phyloP scores from a whole-genome alignment of 1,284 basidiomycete genomes.

The Sanghuangporus weigelae region DNA sequence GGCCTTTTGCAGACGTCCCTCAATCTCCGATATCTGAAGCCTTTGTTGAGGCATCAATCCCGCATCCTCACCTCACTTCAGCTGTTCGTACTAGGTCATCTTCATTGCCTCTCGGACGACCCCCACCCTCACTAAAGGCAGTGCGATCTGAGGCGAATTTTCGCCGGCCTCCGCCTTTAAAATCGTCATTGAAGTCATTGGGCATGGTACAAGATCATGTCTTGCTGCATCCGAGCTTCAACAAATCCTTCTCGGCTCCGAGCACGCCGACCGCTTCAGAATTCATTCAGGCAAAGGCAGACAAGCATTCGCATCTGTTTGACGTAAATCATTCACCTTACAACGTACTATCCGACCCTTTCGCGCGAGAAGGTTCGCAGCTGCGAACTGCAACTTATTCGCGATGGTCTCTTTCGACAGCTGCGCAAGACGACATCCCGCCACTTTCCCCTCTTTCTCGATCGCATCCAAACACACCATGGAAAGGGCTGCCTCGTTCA shows the following conservation, averaged over 20 bases:
- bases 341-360: neutral
- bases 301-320: neutral
- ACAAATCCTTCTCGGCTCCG: conserved; percentile 13
- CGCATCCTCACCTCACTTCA: neutral
- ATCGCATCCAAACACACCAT: neutral
- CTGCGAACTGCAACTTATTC: neutral
- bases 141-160: conserved; percentile 1
- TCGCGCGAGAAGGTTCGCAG: neutral
- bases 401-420: conserved; percentile 13
- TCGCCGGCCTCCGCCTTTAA: conserved; percentile 1
- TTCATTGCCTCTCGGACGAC: neutral
- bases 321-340: neutral
- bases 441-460: neutral
- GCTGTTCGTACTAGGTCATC: conserved; percentile 1
- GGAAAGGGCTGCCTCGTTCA: neutral
- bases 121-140: neutral
- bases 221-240: conserved; percentile 5
- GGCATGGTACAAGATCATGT: conserved; percentile 2
- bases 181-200: neutral
- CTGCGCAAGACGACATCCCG: conserved; percentile 5
- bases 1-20: conserved; percentile 9
- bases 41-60: neutral
- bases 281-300: conserved; percentile 2
- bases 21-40: conserved; percentile 2
- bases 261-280: conserved; percentile 7